Percentiles rank a stretch among this genome's conserved stretches.
phyloP scores from a whole-genome alignment of 257 asterid species.

The Solanum medicagineum region DNA sequence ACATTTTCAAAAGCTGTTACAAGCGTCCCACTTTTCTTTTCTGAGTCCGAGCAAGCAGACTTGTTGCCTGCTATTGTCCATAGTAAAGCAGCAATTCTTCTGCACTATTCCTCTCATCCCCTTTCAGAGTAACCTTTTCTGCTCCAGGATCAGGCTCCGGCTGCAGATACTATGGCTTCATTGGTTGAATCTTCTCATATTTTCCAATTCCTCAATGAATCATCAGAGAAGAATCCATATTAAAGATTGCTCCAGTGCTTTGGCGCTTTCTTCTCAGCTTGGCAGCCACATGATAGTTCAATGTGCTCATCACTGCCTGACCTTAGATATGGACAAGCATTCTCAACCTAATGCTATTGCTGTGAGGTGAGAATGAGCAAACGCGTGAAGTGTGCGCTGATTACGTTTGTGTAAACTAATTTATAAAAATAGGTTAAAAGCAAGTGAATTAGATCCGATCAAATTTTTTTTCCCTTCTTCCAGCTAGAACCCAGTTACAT shows the following conservation, averaged over 20 bases:
- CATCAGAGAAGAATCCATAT: constrained; percentile 83
- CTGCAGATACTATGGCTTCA: constrained; percentile 34
- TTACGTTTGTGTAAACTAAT: neutral
- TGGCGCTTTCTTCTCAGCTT: constrained; percentile 52
- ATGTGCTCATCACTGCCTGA: neutral
- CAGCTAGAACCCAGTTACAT: too few relatives aligned
- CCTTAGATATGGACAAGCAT: too few relatives aligned
- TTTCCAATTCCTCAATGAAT: constrained; percentile 67
- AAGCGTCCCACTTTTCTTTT: constrained; percentile 64
- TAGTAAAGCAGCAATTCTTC: constrained; percentile 95
- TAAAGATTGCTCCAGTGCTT: constrained; percentile 88
- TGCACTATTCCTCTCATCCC: constrained; percentile 46
- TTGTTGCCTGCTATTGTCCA: constrained; percentile 73
- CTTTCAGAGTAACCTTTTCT: constrained; percentile 50
- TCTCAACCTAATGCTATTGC: too few relatives aligned
- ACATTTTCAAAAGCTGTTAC: constrained; percentile 80
- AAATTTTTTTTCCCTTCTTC: too few relatives aligned
- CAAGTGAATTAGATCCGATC: too few relatives aligned
- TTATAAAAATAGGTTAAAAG: too few relatives aligned
- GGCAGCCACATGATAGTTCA: neutral
- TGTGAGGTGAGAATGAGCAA: neutral
- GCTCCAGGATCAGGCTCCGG: constrained; percentile 38
- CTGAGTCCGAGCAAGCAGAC: constrained; percentile 77
- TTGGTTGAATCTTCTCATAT: constrained; percentile 49
- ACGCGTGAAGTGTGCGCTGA: too few relatives aligned